phyloP scores from a whole-genome alignment of 192 early-diverging fungal genomes.

The Coemansia javaensis region DNA sequence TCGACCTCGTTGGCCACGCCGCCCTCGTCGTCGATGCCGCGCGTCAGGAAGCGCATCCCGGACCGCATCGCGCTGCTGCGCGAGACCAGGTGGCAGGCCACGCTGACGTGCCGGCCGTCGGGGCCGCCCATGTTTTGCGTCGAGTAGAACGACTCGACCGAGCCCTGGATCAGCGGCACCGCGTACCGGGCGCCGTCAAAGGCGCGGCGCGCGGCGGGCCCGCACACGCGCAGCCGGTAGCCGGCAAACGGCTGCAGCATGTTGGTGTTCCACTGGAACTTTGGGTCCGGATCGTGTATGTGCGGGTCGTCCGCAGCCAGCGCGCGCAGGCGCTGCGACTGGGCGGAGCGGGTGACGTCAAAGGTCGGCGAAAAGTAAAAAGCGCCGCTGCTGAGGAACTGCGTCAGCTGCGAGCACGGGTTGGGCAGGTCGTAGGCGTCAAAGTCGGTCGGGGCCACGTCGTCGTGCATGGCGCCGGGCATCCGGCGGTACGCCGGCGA shows the following conservation, averaged over 20 bases:
- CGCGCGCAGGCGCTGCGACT: slow-evolving; percentile 56
- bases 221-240: slow-evolving; percentile 71
- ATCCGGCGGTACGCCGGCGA: slow-evolving; percentile 27
- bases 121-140: slow-evolving; percentile 1
- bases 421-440: slow-evolving; percentile 52
- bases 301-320: slow-evolving; percentile 35
- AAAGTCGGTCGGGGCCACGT: slow-evolving; percentile 36
- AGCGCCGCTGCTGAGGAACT: slow-evolving; percentile 76
- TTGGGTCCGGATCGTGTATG: slow-evolving; percentile 52
- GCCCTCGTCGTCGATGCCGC: slow-evolving; percentile 96
- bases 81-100: slow-evolving; percentile 41
- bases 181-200: slow-evolving; percentile 75
- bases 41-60: slow-evolving; percentile 89
- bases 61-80: slow-evolving; percentile 51
- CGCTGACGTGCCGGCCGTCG: not conserved
- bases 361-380: slow-evolving; percentile 91
- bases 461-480: slow-evolving; percentile 42
- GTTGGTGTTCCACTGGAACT: slow-evolving; percentile 91
- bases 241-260: slow-evolving; percentile 75
- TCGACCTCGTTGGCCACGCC: slow-evolving; percentile 99
- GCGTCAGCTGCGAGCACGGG: slow-evolving; percentile 70
- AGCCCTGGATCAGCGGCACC: slow-evolving; percentile 52
- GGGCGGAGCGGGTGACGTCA: slow-evolving; percentile 80
- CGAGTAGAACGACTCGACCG: slow-evolving; percentile 26
- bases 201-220: slow-evolving; percentile 54